Conservation (phyloP, 257 asterid species). For the Salvia splendens region DNA sequence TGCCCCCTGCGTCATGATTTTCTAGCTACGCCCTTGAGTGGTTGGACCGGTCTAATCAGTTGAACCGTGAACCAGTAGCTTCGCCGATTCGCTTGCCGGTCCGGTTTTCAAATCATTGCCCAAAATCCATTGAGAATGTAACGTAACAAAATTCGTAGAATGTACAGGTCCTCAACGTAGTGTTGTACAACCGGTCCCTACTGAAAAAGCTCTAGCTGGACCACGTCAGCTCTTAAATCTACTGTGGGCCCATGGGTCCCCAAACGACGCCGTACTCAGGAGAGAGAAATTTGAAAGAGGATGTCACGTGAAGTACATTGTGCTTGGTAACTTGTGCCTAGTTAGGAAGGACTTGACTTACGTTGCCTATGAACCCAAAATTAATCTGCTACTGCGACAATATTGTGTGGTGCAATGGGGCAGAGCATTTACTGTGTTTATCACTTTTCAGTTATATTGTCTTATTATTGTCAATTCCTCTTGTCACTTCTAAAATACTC, state of each 20-base stretch:
- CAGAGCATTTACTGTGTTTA: conserved; percentile 18
- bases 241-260: too few species aligned
- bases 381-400: background rate
- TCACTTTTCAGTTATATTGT: conserved; percentile 22
- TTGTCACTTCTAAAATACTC: too few species aligned
- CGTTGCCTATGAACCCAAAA: conserved; percentile 15
- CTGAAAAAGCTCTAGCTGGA: background rate
- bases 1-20: too few species aligned
- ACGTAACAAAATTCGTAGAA: background rate
- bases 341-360: conserved; percentile 11
- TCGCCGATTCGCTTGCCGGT: too few species aligned
- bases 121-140: background rate
- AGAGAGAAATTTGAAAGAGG: background rate
- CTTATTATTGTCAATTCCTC: too few species aligned
- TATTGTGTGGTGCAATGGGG: background rate
- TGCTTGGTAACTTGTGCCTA: conserved; percentile 41
- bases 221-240: conserved; percentile 1
- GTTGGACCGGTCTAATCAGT: too few species aligned
- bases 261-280: conserved; percentile 1
- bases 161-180: background rate
- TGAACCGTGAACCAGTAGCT: too few species aligned
- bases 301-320: conserved; percentile 32
- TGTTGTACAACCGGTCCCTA: background rate
- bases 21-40: too few species aligned
- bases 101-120: too few species aligned